Conservation (phyloP, 78 protist species). For the Creolimax fragrantissima region DNA sequence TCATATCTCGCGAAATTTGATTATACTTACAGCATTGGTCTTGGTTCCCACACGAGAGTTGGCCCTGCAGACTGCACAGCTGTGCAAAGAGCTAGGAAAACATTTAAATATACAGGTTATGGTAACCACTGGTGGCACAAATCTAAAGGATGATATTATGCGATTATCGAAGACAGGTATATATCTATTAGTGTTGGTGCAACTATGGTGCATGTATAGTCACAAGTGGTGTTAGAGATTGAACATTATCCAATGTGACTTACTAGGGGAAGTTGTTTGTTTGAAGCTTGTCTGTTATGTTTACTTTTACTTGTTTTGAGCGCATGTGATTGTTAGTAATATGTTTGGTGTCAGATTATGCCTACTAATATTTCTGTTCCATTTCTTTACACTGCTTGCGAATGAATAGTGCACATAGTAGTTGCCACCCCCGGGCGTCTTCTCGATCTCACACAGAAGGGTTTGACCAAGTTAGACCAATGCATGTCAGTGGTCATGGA, state of each 20-base stretch:
- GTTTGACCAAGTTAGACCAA: constrained; percentile 47
- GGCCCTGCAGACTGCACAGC: constrained; percentile 90
- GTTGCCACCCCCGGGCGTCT: constrained; percentile 95
- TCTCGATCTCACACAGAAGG: constrained; percentile 66
- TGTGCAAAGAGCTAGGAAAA: constrained; percentile 80
- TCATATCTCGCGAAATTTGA: too few relatives aligned
- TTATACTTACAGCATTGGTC: constrained; percentile 47
- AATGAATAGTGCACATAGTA: constrained; percentile 85
- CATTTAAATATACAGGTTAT: constrained; percentile 77
- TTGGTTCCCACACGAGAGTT: constrained; percentile 96
- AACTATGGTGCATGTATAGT: background rate
- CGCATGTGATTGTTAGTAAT: too few relatives aligned
- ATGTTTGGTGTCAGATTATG: too few relatives aligned
- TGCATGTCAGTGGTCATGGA: constrained; percentile 80
- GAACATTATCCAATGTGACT: background rate
- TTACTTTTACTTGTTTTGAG: too few relatives aligned
- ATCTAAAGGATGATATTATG: constrained; percentile 74
- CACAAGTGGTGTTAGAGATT: background rate
- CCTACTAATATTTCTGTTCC: too few relatives aligned
- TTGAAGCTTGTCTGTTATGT: background rate
- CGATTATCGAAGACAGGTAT: constrained; percentile 33
- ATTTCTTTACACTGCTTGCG: too few relatives aligned
- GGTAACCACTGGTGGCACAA: constrained; percentile 93
- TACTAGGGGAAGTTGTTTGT: background rate
- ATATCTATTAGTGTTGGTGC: too few relatives aligned